Base-by-base conservation (phyloP, 768 basidiomycete genomes). In the Amanita rimosa region DNA sequence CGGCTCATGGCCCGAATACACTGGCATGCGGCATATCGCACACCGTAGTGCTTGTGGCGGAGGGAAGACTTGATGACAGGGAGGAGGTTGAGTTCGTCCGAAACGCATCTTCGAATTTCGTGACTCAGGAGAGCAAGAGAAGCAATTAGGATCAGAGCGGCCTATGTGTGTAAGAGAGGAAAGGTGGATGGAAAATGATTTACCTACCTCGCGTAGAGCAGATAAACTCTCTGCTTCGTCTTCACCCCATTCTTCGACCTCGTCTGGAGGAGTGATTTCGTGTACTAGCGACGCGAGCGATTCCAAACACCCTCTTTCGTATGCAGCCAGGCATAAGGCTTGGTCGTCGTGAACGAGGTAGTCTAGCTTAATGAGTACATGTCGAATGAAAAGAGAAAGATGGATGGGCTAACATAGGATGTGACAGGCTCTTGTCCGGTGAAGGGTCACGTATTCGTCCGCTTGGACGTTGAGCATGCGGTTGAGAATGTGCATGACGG, bases 1-100 rank as follows among this genome's bases (percentile, higher is more conserved):
- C 95, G 75, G 35, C 81, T 80, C 34, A 98, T 69, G 0, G 86
- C 85, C 13, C 93, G 71, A 1, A 90, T 74, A 54, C 85, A 85
- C 56, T 95, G 93, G 57, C 89, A 92, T 0, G 88, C 86, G 0
- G 88, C 89, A 39, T 86, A 88, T 5, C 92, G 78, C 3, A 94
- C 83, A 1, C 86, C 88, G 13, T 81, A 69, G 49, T 83, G 75
- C 0, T 69, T 73, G 47, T 88, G 81, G 0, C 69, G 54, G 6
- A 93, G 71, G 10, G 75, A 75, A 1, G 62, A 57, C 49, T 76
- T 70, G 27, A 90, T 62, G 21, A 73, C 27, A 0, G 62, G 59
- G 19, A 64, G 62, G 35, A 88, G 62, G 1, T 67, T 67, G 13
- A 73, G 68, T 6, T 67, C 69, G 55, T 84, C 81, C 2, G 84